phyloP scores from a whole-genome alignment of 1,139 yeast genomes.

The Lodderomyces jiufengensis region DNA sequence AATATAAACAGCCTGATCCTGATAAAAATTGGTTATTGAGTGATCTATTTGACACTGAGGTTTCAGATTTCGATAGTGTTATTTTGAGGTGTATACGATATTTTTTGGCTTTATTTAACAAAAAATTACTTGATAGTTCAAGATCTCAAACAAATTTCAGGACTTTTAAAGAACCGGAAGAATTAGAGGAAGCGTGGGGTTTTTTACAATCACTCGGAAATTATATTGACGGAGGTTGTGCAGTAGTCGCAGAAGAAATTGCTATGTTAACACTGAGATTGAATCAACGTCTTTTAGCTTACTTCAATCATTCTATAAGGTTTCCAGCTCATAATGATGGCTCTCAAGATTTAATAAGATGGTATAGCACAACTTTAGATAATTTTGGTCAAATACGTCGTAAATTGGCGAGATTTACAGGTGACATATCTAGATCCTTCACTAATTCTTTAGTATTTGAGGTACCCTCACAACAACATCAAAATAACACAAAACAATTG shows the following conservation, averaged over 20 bases:
- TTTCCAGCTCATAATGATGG: slow-evolving; percentile 51
- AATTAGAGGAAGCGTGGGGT: slow-evolving; percentile 73
- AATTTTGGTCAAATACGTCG: slow-evolving; percentile 83
- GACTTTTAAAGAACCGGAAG: slow-evolving; percentile 91
- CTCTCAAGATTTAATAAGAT: slow-evolving; percentile 62
- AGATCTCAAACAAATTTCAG: slow-evolving; percentile 62
- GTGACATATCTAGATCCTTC: slow-evolving; percentile 64
- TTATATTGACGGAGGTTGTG: slow-evolving; percentile 80
- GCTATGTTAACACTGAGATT: slow-evolving; percentile 63
- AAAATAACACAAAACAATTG: slow-evolving; percentile 50
- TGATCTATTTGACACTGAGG: slow-evolving; percentile 58
- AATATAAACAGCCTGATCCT: slow-evolving; percentile 61
- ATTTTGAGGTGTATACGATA: slow-evolving; percentile 74
- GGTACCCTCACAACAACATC: slow-evolving; percentile 40
- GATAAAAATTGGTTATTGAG: slow-evolving; percentile 70
- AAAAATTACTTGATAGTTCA: slow-evolving; percentile 76
- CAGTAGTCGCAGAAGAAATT: slow-evolving; percentile 75
- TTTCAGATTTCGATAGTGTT: slow-evolving; percentile 59
- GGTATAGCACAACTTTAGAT: slow-evolving; percentile 82
- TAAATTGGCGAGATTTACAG: slow-evolving; percentile 74
- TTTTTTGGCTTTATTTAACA: slow-evolving; percentile 65
- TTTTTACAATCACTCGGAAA: slow-evolving; percentile 71
- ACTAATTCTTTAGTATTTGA: slow-evolving; percentile 74
- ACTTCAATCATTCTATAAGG: slow-evolving; percentile 67
- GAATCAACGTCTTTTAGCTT: slow-evolving; percentile 64